Evolutionary conservation across 257 asterid genomes (phyloP).

Genomic region (Solanum neorickii): DNA sequence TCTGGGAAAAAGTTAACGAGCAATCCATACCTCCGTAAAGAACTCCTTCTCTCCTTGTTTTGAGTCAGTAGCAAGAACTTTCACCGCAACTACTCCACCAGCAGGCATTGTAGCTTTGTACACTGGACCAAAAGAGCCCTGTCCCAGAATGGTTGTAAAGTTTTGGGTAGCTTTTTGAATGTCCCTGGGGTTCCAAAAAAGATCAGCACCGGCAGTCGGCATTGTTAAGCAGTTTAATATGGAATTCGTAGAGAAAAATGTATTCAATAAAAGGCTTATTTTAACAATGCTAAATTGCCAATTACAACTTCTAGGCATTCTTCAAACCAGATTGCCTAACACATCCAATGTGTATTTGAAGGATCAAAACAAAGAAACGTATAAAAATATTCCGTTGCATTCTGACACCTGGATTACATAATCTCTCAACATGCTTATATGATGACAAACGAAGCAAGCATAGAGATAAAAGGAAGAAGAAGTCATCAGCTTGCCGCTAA

Average conservation of each 20-base stretch:
- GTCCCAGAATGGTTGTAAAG: constrained; percentile 78
- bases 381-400: not conserved
- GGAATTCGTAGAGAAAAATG: not conserved
- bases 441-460: not conserved
- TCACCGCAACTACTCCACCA: constrained; percentile 86
- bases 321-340: not conserved
- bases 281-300: not conserved
- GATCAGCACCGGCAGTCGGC: not conserved
- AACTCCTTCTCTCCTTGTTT: constrained; percentile 98
- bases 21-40: constrained; percentile 61
- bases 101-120: constrained; percentile 79
- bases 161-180: constrained; percentile 82
- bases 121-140: constrained; percentile 98
- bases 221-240: not conserved
- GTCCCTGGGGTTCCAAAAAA: constrained; percentile 44
- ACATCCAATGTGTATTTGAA: not conserved
- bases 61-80: constrained; percentile 90
- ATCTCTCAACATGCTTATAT: not conserved
- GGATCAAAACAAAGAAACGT: not conserved
- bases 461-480: not conserved
- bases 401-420: not conserved
- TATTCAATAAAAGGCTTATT: not conserved
- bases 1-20: not conserved
- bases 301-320: not conserved
- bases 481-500: not conserved